phyloP scores from a whole-genome alignment of 73 alveolate genomes.

The Uronychia setigera region DNA sequence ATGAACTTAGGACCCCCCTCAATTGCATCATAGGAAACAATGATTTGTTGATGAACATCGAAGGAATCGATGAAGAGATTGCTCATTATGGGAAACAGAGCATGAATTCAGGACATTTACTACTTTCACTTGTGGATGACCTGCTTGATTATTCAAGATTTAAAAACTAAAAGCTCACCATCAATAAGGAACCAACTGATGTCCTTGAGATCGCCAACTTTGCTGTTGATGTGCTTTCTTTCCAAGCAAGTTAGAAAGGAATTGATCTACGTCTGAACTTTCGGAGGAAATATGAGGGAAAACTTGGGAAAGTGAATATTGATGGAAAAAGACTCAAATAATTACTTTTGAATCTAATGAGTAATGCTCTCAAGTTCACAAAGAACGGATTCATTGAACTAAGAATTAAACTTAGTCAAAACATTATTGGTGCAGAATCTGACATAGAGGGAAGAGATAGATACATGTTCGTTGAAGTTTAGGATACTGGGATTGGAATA shows the following conservation, averaged over 20 bases:
- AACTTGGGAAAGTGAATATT: background rate
- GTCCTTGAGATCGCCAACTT: too few relatives aligned
- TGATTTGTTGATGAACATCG: too few relatives aligned
- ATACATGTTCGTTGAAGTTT: background rate
- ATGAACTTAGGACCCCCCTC: too few relatives aligned
- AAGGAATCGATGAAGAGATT: too few relatives aligned
- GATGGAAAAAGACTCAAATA: background rate
- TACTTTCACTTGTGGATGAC: too few relatives aligned
- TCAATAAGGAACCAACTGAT: too few relatives aligned
- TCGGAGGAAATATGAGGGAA: background rate
- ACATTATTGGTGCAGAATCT: background rate
- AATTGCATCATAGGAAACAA: too few relatives aligned
- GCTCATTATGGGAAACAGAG: too few relatives aligned
- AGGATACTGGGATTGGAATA: conserved; percentile 71
- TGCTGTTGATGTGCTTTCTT: background rate
- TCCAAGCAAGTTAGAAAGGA: background rate
- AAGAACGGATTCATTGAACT: background rate
- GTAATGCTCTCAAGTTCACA: background rate
- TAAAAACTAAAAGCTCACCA: too few relatives aligned
- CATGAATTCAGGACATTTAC: too few relatives aligned
- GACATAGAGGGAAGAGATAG: background rate
- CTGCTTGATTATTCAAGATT: too few relatives aligned
- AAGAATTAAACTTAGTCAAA: background rate
- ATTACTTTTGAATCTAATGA: background rate
- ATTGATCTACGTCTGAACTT: background rate